A percentile compares a stretch with the other conserved stretches of the same genome.
Conservation (phyloP, 1,284 basidiomycete species). For the Sanghuangporus baumii region DNA sequence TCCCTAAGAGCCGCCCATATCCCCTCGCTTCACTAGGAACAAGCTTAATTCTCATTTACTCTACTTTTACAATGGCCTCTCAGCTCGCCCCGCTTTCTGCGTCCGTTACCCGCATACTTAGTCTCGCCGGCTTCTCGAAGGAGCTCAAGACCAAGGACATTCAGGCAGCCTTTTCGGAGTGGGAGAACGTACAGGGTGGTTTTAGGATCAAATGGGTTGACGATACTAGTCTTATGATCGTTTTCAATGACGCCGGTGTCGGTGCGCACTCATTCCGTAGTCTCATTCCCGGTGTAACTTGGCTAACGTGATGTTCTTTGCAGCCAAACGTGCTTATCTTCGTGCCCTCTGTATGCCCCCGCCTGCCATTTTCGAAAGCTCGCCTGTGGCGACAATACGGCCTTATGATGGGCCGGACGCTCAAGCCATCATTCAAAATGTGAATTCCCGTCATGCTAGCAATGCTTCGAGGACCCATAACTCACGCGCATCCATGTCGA, state of each 20-base stretch:
- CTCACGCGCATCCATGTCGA: conserved; percentile 63
- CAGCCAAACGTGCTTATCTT: conserved; percentile 93
- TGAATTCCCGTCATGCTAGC: conserved; percentile 67
- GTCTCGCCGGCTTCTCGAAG: conserved; percentile 86
- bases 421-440: conserved; percentile 82
- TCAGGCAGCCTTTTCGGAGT: conserved; percentile 85
- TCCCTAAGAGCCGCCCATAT: not conserved
- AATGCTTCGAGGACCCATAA: conserved; percentile 62
- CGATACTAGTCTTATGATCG: conserved; percentile 92
- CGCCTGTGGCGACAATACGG: conserved; percentile 55
- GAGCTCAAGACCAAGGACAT: conserved; percentile 98
- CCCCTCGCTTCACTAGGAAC: conserved; percentile 4
- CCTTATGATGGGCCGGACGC: conserved; percentile 96
- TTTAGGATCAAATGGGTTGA: conserved; percentile 99
- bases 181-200: conserved; percentile 82
- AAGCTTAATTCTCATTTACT: conserved; percentile 2
- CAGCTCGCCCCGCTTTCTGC: conserved; percentile 81
- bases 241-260: conserved; percentile 82
- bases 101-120: conserved; percentile 92
- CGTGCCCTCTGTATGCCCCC: conserved; percentile 81
- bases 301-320: conserved; percentile 25
- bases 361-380: conserved; percentile 52
- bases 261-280: conserved; percentile 47
- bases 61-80: conserved; percentile 32
- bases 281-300: conserved; percentile 10